Base-by-base conservation (phyloP, 2,329 filamentous ascomycete species). In the Penicillium sp. region DNA sequence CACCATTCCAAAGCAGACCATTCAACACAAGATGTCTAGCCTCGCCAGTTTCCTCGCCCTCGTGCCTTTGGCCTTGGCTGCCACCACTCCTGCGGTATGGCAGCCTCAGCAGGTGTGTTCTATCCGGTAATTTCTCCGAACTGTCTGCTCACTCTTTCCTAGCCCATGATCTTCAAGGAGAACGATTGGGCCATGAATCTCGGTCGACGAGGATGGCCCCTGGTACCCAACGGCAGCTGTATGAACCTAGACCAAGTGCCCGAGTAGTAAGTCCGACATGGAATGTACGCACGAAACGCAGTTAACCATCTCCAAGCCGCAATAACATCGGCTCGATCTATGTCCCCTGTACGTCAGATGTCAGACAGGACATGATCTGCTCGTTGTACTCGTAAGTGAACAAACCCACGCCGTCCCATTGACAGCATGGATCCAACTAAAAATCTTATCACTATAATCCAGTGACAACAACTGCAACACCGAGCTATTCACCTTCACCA, bases 81-180 rank as follows among this genome's bases (percentile, higher is more conserved):
- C 36, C 13, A 41, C 25, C 29, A 16, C 29, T 7, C 19, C 19
- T 3, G 7, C 19, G 14, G 27, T 19, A 18, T 34, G 31, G 36
- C 12, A 33, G 8, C 8, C 19, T 34, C 29, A 46, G 33, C 44
- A 34, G 44, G 44, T 46, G n/a, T 4, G 14, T n/a, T 4, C n/a
- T 18, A 3, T 6, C 19, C 6, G 4, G 8, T 7, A 14, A 8
- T 13, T 19, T 7, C 4, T 27, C 12, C 10, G 2, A 22, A 2
- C 5, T 6, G 28, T 18, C 5, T n/a, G 9, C 30, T 46, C 10
- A 46, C 28, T 33, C 19, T 19, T 18, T 28, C 27, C 11, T 28
- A 41, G 44, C 7, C 29, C 19, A 46, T 46, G 44, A n/a, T 46
- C n/a, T 41, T 46, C 29, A 46, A 46, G 27, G 44, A 46, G 25